phyloP scores from a whole-genome alignment of 2,329 filamentous ascomycete genomes.

The Aureobasidium sp. region DNA sequence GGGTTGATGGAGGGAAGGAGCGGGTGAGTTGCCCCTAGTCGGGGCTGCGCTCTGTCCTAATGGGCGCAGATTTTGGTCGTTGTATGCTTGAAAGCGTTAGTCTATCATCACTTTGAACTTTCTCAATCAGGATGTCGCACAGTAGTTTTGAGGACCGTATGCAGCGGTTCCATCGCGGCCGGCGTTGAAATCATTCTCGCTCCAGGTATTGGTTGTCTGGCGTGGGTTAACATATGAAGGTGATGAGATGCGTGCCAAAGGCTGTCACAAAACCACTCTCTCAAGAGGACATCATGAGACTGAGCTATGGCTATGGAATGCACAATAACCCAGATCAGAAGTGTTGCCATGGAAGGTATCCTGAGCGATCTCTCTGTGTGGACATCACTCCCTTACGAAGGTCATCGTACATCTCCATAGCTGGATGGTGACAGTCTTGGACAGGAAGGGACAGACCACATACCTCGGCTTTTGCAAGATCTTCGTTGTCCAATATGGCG shows the following conservation, averaged over 20 bases:
- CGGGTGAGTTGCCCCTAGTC: slow-evolving; percentile 26
- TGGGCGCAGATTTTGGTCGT: slow-evolving; percentile 23
- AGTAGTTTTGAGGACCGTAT: slow-evolving; percentile 13
- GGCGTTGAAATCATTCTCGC: slow-evolving; percentile 23
- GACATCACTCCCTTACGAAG: background rate
- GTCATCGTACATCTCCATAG: background rate
- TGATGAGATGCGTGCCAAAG: background rate
- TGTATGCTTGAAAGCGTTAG: slow-evolving; percentile 11
- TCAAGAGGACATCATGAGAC: background rate
- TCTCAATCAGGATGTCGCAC: background rate
- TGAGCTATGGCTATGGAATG: background rate
- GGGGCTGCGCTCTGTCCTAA: slow-evolving; percentile 26
- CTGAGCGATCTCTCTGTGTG: background rate
- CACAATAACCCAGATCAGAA: background rate
- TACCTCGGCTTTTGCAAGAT: slow-evolving; percentile 24
- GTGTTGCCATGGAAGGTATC: background rate
- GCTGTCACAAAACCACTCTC: background rate
- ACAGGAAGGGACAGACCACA: background rate
- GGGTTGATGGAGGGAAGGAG: slow-evolving; percentile 22
- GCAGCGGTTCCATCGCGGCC: slow-evolving; percentile 26
- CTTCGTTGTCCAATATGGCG: slow-evolving; percentile 28
- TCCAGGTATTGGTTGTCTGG: slow-evolving; percentile 22
- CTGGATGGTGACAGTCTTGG: background rate
- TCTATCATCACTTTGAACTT: background rate
- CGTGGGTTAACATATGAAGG: background rate